Evolutionary conservation across 805 yeast species (phyloP), one percentile per base, ranked within the genome.

Genomic region (Nakazawaea ishiwadae): DNA sequence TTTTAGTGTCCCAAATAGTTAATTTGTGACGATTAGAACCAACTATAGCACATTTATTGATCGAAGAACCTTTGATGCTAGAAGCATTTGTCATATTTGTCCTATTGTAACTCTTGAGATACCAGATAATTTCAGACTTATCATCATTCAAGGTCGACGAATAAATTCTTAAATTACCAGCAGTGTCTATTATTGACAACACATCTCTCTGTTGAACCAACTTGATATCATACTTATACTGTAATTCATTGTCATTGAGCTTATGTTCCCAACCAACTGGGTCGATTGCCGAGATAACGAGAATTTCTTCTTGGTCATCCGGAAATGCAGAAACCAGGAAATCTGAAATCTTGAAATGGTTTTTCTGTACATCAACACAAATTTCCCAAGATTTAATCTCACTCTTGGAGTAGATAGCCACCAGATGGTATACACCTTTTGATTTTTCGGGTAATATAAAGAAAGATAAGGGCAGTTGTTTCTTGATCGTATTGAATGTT

Each of bases 1-100:
- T 68, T 34, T 70, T 71, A 28, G 81, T 65, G 58, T 89, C 95
- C 95, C 96, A 91, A n/a, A 90, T 76, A 0, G 81, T 66, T 31
- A 91, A 58, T 30, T 64, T 62, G 31, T 61, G 61, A 4, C 77
- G 75, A 1, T 65, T 44, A 14, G 67, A 67, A 56, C 77, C 81
- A n/a, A 84, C 81, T 26, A 88, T 69, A 2, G 95, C 96, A 33
- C 88, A 61, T 50, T 85, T 87, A 38, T 79, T 76, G 8, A 82
- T 75, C 0, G 93, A 79, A 0, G 96, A 84, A 0, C 90, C 95
- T 38, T 81, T 77, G 2, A 87, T 69, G 36, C 68, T 67, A 11
- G 73, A 58, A 2, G 83, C 75, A 23, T 72, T 60, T 4, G 47
- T 39, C 3, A 84, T 68, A 19, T 79, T 81, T 0, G 96, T 82